A percentile compares a stretch with the other conserved stretches of the same genome.
Evolutionary conservation across 163 green algal species (phyloP).

Genomic region (Botryococcus braunii): DNA sequence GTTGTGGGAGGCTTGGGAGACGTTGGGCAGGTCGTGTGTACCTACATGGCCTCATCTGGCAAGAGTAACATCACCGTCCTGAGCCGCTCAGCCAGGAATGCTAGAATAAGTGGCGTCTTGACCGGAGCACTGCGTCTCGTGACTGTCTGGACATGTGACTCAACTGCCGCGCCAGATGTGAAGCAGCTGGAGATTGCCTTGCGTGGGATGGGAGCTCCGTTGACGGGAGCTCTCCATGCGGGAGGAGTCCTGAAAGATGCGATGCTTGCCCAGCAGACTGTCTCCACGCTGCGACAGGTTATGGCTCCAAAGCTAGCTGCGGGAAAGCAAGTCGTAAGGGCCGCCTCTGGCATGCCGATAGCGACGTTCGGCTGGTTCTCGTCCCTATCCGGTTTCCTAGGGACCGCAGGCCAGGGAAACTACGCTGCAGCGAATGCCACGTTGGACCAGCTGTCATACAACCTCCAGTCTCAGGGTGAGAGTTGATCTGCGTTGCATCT

Average conservation of each 20-base stretch:
- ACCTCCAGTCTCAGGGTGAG: conserved; percentile 1
- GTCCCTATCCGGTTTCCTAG: conserved; percentile 31
- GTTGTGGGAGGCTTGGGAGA: conserved; percentile 41
- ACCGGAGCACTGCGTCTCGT: no score
- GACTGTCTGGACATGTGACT: no score
- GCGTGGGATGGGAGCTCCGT: neutral
- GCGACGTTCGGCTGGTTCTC: conserved; percentile 24
- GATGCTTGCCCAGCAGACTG: conserved; percentile 24
- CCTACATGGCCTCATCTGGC: conserved; percentile 23
- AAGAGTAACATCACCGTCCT: no score
- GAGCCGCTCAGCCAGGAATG: no score
- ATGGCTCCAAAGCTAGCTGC: conserved; percentile 35
- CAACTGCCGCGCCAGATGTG: no score
- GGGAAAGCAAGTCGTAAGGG: conserved; percentile 18
- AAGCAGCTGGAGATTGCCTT: no score
- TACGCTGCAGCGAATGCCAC: conserved; percentile 39
- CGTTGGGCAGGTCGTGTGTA: conserved; percentile 30
- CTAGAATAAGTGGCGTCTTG: no score
- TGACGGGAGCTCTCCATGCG: conserved; percentile 46
- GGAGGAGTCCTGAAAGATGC: conserved; percentile 48
- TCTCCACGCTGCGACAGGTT: conserved; percentile 21
- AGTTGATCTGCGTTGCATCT: no score
- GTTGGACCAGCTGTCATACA: conserved; percentile 25
- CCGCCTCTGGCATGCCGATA: neutral
- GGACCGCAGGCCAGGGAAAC: conserved; percentile 35